These are phyloP conservation scores for Cavenderia fasciculata DNA, from an alignment of 78 protist species.

Conservation along the genomic window DNA sequence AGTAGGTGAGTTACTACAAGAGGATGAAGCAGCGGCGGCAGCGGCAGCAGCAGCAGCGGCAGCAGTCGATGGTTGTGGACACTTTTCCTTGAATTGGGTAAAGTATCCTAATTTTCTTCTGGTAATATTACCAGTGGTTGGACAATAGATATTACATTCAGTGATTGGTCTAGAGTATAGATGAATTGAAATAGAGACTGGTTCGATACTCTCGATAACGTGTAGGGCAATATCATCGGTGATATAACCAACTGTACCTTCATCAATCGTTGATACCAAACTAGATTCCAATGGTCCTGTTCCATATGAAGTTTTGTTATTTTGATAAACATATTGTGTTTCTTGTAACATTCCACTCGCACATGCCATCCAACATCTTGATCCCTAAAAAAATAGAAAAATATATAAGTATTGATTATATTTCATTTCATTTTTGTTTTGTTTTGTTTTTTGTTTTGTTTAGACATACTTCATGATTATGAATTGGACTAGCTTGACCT, in stretches of 20 bases:
- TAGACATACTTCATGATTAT: slow-evolving; percentile 66
- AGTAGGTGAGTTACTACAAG: too few relatives aligned
- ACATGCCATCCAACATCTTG: slow-evolving; percentile 80
- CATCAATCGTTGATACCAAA: slow-evolving; percentile 34
- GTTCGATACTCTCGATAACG: slow-evolving; percentile 31
- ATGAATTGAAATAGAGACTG: slow-evolving; percentile 60
- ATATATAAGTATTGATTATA: not conserved
- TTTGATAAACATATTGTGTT: slow-evolving; percentile 47
- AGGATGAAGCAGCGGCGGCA: too few relatives aligned
- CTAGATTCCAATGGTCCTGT: slow-evolving; percentile 21
- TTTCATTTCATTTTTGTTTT: not conserved
- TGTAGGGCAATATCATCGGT: slow-evolving; percentile 81
- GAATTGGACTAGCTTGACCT: slow-evolving; percentile 76
- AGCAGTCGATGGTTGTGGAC: too few relatives aligned
- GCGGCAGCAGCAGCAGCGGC: too few relatives aligned
- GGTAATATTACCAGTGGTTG: slow-evolving; percentile 50
- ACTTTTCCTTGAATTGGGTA: slow-evolving; percentile 51
- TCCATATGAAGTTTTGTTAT: slow-evolving; percentile 47
- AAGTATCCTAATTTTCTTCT: slow-evolving; percentile 69
- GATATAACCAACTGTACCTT: slow-evolving; percentile 79
- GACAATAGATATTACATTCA: slow-evolving; percentile 80
- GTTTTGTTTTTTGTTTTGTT: too few relatives aligned
- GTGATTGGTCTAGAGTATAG: slow-evolving; percentile 75
- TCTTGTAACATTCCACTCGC: slow-evolving; percentile 67
- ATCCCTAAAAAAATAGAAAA: slow-evolving; percentile 21